Conservation (phyloP, 306 rosid species). For the Cucurbita pepo region DNA sequence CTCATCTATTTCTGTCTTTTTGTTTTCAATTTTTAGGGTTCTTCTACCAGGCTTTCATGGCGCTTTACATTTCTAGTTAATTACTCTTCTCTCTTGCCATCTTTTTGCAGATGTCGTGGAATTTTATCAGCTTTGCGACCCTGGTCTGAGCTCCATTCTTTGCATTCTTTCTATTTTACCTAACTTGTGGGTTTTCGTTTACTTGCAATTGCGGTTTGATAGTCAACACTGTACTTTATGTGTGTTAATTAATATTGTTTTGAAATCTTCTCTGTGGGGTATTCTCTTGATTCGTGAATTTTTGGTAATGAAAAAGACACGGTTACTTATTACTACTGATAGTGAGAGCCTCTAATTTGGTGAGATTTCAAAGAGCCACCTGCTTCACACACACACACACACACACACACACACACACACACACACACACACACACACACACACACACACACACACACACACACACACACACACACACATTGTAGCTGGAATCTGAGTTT, state of each 20-base stretch:
- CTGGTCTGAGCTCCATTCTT: constrained; percentile 33
- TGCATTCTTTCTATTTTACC: background rate
- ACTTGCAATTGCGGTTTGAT: background rate
- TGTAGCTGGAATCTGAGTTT: background rate
- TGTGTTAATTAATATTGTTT: background rate
- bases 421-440: background rate
- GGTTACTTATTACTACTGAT: background rate
- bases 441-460: too few species aligned
- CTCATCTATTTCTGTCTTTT: background rate
- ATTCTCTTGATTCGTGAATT: background rate
- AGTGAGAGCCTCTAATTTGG: background rate
- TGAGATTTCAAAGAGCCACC: background rate
- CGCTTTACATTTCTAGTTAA: background rate
- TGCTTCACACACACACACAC: background rate
- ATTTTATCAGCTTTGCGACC: constrained; percentile 54
- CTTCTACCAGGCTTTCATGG: background rate
- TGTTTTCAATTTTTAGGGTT: constrained; percentile 5
- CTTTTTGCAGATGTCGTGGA: constrained; percentile 33
- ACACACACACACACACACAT: too few species aligned
- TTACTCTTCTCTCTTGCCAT: background rate
- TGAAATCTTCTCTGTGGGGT: background rate
- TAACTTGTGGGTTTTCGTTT: background rate
- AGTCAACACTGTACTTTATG: background rate
- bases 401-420: too few species aligned
- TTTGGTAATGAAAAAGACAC: background rate